Conservation (phyloP, 345 rosid species). For the Limnanthes douglasii region DNA sequence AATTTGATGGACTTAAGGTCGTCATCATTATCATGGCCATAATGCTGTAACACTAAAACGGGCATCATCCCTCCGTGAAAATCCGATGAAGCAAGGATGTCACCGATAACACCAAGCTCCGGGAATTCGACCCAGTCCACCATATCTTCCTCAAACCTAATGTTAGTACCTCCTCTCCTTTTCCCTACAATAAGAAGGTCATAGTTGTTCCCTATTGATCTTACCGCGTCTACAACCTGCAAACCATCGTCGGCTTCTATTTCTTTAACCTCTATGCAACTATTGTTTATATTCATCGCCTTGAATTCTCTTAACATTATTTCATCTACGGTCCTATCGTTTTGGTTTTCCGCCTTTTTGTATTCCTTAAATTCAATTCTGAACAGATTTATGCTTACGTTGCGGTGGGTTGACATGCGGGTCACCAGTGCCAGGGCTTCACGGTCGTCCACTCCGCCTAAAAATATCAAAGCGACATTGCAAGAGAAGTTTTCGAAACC, state of each 20-base stretch:
- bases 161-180: background rate
- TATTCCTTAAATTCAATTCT: background rate
- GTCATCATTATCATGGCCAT: background rate
- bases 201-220: background rate
- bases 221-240: constrained; percentile 9
- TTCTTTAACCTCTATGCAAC: background rate
- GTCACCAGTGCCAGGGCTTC: constrained; percentile 16
- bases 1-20: background rate
- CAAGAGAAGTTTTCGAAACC: background rate
- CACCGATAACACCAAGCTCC: constrained; percentile 24
- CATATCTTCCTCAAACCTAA: constrained; percentile 10
- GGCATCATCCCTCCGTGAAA: constrained; percentile 9
- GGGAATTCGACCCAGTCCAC: constrained; percentile 12
- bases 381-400: constrained; percentile 5
- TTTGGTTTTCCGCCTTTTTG: background rate
- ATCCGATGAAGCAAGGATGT: constrained; percentile 16
- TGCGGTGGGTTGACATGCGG: constrained; percentile 11
- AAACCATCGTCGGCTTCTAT: background rate
- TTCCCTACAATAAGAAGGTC: constrained; percentile 19
- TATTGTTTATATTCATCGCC: background rate
- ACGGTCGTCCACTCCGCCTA: constrained; percentile 18
- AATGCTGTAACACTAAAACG: constrained; percentile 17
- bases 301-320: constrained; percentile 5
- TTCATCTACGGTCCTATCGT: constrained; percentile 8
- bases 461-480: constrained; percentile 10